Conservation (phyloP, 345 rosid species). For the Eucalyptus lansdowneana region DNA sequence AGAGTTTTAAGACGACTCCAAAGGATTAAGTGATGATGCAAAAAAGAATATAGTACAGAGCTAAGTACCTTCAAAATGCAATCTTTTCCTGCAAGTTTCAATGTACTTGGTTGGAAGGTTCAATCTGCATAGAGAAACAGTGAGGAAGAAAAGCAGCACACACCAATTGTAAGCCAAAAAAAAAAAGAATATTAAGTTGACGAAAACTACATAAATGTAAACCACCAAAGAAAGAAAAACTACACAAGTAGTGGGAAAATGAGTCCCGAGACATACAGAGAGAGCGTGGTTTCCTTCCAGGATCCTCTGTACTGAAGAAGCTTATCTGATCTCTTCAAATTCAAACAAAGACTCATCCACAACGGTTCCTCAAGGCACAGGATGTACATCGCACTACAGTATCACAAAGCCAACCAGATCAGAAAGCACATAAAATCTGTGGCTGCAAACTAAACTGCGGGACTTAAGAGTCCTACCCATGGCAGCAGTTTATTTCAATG, state of each 20-base stretch:
- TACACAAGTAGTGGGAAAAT: not conserved
- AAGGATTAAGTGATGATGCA: not conserved
- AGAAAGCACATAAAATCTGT: not conserved
- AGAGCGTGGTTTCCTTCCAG: slow-evolving; percentile 76
- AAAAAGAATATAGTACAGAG: not conserved
- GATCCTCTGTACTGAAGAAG: slow-evolving; percentile 62
- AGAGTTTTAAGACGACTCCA: not conserved
- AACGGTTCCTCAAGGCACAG: slow-evolving; percentile 86
- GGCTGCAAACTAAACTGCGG: not conserved
- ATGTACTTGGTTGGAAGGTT: slow-evolving; percentile 26
- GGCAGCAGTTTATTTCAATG: not conserved
- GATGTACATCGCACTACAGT: slow-evolving; percentile 70
- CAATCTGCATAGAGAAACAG: slow-evolving; percentile 28
- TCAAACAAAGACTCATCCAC: slow-evolving; percentile 78
- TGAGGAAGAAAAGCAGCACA: not conserved
- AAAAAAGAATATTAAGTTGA: not conserved
- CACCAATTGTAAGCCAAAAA: not conserved
- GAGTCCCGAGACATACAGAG: slow-evolving; percentile 25
- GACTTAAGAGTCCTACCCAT: not conserved
- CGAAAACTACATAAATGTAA: not conserved
- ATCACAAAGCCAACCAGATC: not conserved
- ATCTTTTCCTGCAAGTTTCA: slow-evolving; percentile 16
- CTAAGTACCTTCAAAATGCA: slow-evolving; percentile 57
- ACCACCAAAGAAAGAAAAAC: not conserved
- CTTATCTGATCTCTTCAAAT: slow-evolving; percentile 17